These are phyloP conservation scores for Annona cherimola DNA, from an alignment of 164 flowering plant genomes.

Conservation along the genomic window DNA sequence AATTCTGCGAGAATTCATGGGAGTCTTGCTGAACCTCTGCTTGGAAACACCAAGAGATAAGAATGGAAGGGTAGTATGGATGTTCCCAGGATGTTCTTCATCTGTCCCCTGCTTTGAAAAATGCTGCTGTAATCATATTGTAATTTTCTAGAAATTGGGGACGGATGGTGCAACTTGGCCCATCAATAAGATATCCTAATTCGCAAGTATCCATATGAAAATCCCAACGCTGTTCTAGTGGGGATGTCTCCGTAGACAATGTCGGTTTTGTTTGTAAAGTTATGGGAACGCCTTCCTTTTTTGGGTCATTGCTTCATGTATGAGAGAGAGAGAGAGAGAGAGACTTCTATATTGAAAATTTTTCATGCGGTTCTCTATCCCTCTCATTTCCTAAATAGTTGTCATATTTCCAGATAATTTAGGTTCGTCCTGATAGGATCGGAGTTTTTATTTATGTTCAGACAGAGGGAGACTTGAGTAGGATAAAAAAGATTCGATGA, in stretches of 20 bases:
- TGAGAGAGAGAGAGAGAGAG: no score
- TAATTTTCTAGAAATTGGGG: neutral
- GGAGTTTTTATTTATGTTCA: no score
- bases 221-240: neutral
- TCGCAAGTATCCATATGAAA: neutral
- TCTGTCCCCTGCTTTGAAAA: neutral
- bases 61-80: neutral
- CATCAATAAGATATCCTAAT: neutral
- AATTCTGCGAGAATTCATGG: conserved; percentile 6
- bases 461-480: no score
- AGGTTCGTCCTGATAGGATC: no score
- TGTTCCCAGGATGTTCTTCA: neutral
- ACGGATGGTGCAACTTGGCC: conserved; percentile 1
- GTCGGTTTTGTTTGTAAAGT: neutral
- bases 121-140: neutral
- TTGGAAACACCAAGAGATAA: conserved; percentile 10
- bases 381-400: no score
- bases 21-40: conserved; percentile 13
- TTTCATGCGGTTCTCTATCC: no score
- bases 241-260: neutral
- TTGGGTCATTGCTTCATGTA: no score
- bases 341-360: no score
- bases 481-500: no score
- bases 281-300: no score
- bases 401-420: no score